Evolutionary conservation across 2,329 filamentous ascomycete species (phyloP), one percentile per base, ranked within the genome.

Genomic region (Monosporascus sp.): DNA sequence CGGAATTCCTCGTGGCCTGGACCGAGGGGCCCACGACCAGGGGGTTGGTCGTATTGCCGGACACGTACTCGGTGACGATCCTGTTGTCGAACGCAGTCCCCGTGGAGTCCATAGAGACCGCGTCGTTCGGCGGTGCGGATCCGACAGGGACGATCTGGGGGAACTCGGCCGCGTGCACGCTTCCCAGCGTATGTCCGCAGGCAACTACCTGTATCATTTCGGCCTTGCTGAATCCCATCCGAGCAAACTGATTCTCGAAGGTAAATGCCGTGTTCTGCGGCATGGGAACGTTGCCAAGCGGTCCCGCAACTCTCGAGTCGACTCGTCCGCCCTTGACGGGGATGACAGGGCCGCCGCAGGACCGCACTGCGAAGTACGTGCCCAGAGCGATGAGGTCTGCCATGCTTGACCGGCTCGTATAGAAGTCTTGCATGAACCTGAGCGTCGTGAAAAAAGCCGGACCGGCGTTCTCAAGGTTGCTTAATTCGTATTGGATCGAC

Each of bases 161-260:
- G 55, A 82, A 82, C 57, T 82, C 73, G 9, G 64, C 62, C 25
- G 71, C 70, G 65, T 86, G 82, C 7, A 85, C 82, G 17, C 81
- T 79, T 22, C 83, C 83, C 22, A 86, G 65, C 0, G 79, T 80
- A 63, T 86, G 83, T 2, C 83, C 83, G 62, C 83, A 86, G 9
- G 81, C 82, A 2, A 76, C 77, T 24, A 82, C 70, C 60, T 80
- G 75, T 43, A 86, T 83, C 80, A 85, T 85, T 58, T 85, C 79
- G 17, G 72, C 65, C 11, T 65, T 65, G 49, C 67, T 75, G 67
- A 85, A 85, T 6, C 82, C 82, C 73, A 83, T 80, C 49, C 81
- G 75, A 6, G 68, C 53, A 59, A 85, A 86, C 62, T 83, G 80
- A 49, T 77, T 74, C 50, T 68, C 62, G 60, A 85, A 83, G 1